Evolutionary conservation across 345 rosid species (phyloP).

Genomic region (Ricinus communis): DNA sequence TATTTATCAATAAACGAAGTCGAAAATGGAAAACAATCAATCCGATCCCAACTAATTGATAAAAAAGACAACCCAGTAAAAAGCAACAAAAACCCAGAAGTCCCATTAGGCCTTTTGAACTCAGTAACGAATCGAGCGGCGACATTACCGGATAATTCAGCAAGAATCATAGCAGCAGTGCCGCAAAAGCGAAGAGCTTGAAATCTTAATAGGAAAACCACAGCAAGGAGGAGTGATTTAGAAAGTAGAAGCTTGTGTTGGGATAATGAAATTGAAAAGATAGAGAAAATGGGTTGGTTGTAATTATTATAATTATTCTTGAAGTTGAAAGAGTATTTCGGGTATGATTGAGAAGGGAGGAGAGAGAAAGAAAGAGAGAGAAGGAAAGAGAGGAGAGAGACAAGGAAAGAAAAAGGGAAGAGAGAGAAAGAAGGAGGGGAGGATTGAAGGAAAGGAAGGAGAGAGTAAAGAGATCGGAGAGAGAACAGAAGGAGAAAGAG

Average conservation of each 20-base stretch:
- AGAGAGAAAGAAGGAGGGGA: slow-evolving; percentile 3
- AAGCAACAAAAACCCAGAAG: slow-evolving; percentile 62
- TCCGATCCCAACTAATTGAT: slow-evolving; percentile 87
- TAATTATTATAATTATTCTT: slow-evolving; percentile 30
- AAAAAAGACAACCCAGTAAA: slow-evolving; percentile 62
- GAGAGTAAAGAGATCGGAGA: slow-evolving; percentile 52
- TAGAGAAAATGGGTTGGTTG: slow-evolving; percentile 36
- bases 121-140: slow-evolving; percentile 57
- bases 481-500: slow-evolving; percentile 49
- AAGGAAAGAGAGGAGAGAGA: slow-evolving; percentile 49
- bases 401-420: background rate
- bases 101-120: slow-evolving; percentile 23
- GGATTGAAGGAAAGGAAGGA: background rate
- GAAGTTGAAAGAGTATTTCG: slow-evolving; percentile 22
- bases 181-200: slow-evolving; percentile 90
- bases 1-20: slow-evolving; percentile 35
- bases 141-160: slow-evolving; percentile 75
- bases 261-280: slow-evolving; percentile 47
- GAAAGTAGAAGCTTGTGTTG: slow-evolving; percentile 51
- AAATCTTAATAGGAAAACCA: slow-evolving; percentile 74
- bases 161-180: slow-evolving; percentile 92
- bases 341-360: slow-evolving; percentile 26
- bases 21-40: slow-evolving; percentile 74
- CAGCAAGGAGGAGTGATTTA: slow-evolving; percentile 56
- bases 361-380: slow-evolving; percentile 44